Conservation (phyloP, 202 grass and related monocot species). For the Schoenoplectus tabernaemontani region DNA sequence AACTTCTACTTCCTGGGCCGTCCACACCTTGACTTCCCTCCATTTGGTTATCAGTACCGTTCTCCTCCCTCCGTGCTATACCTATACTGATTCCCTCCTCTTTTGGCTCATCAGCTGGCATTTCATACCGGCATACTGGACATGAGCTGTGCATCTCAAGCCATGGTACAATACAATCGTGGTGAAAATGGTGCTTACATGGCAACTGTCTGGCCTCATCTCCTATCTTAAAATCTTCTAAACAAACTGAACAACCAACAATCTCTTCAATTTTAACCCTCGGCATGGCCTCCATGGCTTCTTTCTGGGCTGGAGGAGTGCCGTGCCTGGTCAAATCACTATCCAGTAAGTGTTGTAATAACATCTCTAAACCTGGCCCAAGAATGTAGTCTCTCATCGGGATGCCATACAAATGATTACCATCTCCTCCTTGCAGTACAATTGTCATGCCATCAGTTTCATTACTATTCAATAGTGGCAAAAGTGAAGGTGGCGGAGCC, state of each 20-base stretch:
- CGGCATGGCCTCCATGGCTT: constrained; percentile 55
- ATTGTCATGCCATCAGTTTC: constrained; percentile 7
- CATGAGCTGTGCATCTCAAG: constrained; percentile 80
- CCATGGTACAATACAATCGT: constrained; percentile 61
- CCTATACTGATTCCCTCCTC: constrained; percentile 12
- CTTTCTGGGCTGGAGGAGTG: constrained; percentile 55
- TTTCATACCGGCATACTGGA: constrained; percentile 69
- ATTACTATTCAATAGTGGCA: constrained; percentile 10
- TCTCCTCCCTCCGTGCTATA: background rate
- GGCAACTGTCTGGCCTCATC: constrained; percentile 68
- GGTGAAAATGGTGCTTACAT: constrained; percentile 71
- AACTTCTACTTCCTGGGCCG: constrained; percentile 32
- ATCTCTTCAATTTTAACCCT: constrained; percentile 36
- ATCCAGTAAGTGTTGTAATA: constrained; percentile 63
- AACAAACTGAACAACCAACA: constrained; percentile 56
- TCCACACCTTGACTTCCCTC: constrained; percentile 31
- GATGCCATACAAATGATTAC: constrained; percentile 18
- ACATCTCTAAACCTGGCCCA: constrained; percentile 54
- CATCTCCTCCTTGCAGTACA: constrained; percentile 16
- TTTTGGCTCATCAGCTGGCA: constrained; percentile 47
- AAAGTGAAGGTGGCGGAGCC: constrained; percentile 7
- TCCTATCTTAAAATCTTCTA: constrained; percentile 58
- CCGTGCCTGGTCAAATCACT: constrained; percentile 40
- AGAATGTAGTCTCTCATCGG: constrained; percentile 50
- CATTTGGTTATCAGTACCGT: background rate